Base-by-base conservation (phyloP, 2,329 filamentous ascomycete species). In the Sarocladium oryzae region DNA sequence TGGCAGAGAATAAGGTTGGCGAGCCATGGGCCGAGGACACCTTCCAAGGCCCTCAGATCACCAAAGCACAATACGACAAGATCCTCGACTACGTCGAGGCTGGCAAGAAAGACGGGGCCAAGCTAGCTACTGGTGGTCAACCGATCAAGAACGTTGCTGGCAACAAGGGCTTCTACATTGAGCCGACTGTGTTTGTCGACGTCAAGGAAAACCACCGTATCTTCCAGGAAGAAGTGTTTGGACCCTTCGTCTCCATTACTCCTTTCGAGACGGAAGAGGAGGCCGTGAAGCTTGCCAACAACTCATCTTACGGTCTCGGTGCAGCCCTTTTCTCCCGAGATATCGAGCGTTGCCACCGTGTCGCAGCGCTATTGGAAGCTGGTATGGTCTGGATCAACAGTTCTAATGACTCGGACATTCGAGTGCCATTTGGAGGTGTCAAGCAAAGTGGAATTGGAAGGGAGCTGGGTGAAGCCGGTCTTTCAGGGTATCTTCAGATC, bases 271-370 rank as follows among this genome's bases (percentile, higher is more conserved):
- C 49, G 2, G 59, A 61, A 40, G 58, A 55, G n/a, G 58, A 61
- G 37, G 61, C 61, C 11, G 50, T 63, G 1, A 21, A 33, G 18
- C 18, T 56, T 26, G 60, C 59, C 2, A 62, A 63, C 48, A 56
- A 77, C 56, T 73, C 72, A 1, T 70, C 66, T 1, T 80, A 80
- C 53, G 78, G 77, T 3, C 66, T 80, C 0, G 76, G 74, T 2
- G 70, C 72, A 7, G 72, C 77, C 0, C 63, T 83, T 8, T 82
- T 81, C 55, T 80, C 77, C 0, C 65, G 71, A 55, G 70, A 81
- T 56, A 67, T 79, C 41, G 69, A 58, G 37, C 58, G 58, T 50
- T 63, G 61, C 1, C 64, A 66, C 49, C 58, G 58, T 28, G 57
- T 69, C 4, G 63, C 72, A 20, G 70, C 70, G 53, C 75, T 72